Percentiles rank a stretch among this genome's conserved stretches.
Evolutionary conservation across 2,329 filamentous ascomycete species (phyloP).

Genomic region (Mollisiaceae sp.): DNA sequence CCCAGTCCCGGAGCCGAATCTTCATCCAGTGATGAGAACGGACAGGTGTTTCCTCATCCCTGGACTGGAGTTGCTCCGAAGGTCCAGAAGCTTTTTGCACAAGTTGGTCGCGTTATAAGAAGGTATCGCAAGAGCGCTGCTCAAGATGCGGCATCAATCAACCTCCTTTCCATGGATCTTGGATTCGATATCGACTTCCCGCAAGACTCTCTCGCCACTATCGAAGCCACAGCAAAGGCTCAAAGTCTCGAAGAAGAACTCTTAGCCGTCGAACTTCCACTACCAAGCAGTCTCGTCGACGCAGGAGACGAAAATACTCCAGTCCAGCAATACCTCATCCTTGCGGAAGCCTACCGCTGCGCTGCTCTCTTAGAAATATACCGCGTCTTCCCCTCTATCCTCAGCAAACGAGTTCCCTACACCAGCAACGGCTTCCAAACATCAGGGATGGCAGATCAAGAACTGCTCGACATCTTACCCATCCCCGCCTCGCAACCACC

Average conservation of each 20-base stretch:
- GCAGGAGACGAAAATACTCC: slow-evolving; percentile 40
- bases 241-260: slow-evolving; percentile 37
- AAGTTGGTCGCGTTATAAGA: slow-evolving; percentile 39
- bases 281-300: slow-evolving; percentile 33
- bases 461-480: slow-evolving; percentile 20
- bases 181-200: slow-evolving; percentile 31
- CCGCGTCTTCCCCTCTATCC: slow-evolving; percentile 36
- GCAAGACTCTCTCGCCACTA: slow-evolving; percentile 25
- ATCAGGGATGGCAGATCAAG: slow-evolving; percentile 9
- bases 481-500: slow-evolving; percentile 27
- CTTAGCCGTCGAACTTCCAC: slow-evolving; percentile 35
- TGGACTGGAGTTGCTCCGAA: slow-evolving; percentile 40
- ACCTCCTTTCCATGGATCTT: slow-evolving; percentile 34
- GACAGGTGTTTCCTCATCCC: slow-evolving; percentile 39
- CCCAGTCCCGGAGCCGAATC: slow-evolving; percentile 1
- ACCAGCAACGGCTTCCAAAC: slow-evolving; percentile 19
- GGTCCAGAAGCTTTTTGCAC: slow-evolving; percentile 37
- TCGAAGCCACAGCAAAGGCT: slow-evolving; percentile 32
- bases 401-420: slow-evolving; percentile 30
- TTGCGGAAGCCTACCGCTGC: slow-evolving; percentile 39
- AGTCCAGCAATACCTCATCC: slow-evolving; percentile 39
- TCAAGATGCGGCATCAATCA: slow-evolving; percentile 29
- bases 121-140: slow-evolving; percentile 32
- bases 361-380: slow-evolving; percentile 39
- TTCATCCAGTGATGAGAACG: slow-evolving; percentile 16